A percentile compares a stretch with the other conserved stretches of the same genome.
phyloP scores from a whole-genome alignment of 345 rosid species.

The Anacardium occidentale region DNA sequence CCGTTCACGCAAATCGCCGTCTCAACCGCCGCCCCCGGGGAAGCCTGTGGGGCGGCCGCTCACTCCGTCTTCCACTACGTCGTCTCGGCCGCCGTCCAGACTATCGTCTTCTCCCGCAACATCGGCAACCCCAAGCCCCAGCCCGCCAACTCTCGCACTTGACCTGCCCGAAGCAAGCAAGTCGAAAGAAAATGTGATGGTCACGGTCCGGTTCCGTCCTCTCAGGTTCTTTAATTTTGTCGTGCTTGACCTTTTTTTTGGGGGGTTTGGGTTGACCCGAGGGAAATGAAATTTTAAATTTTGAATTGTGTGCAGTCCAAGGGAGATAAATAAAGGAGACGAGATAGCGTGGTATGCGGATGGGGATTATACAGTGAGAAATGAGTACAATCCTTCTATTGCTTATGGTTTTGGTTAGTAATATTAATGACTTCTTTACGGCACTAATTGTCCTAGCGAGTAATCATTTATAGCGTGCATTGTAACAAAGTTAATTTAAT shows the following conservation, averaged over 20 bases:
- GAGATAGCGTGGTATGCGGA: conserved; percentile 89
- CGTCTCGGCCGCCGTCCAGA: conserved; percentile 48
- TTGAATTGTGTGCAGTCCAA: conserved; percentile 34
- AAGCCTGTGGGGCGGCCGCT: conserved; percentile 37
- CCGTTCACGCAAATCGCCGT: conserved; percentile 73
- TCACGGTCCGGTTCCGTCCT: conserved; percentile 81
- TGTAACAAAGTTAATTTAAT: too few species aligned
- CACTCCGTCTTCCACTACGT: conserved; percentile 47
- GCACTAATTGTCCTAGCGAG: neutral
- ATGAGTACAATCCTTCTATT: conserved; percentile 62
- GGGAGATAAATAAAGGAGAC: conserved; percentile 79
- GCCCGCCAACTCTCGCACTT: conserved; percentile 33
- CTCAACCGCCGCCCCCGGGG: conserved; percentile 34
- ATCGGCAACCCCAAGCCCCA: conserved; percentile 34
- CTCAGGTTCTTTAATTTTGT: conserved; percentile 45
- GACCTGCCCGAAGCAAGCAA: conserved; percentile 40
- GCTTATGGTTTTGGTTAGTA: conserved; percentile 80
- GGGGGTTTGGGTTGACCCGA: neutral
- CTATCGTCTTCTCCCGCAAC: conserved; percentile 40
- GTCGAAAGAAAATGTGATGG: conserved; percentile 71
- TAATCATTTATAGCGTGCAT: neutral
- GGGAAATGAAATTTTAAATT: conserved; percentile 3
- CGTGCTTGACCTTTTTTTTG: neutral
- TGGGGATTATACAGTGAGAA: conserved; percentile 67
- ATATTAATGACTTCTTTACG: neutral